A percentile compares a stretch with the other conserved stretches of the same genome.
Evolutionary conservation across 1,284 basidiomycete species (phyloP).

Genomic region (Cutaneotrichosporon arboriforme): DNA sequence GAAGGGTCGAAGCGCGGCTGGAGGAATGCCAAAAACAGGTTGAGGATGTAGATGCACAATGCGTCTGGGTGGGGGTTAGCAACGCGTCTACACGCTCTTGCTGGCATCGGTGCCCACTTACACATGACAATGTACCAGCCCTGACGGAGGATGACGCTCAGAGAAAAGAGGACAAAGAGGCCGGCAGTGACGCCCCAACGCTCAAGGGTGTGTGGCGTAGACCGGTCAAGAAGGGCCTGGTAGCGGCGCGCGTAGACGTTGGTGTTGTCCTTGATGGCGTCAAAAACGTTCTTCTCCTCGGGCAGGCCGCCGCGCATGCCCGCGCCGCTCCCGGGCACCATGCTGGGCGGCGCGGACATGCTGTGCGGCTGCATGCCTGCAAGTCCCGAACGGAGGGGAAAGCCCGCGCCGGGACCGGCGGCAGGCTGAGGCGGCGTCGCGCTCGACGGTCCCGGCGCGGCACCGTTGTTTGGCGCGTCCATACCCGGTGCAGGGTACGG

Average conservation of each 20-base stretch:
- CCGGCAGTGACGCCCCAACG: constrained; percentile 80
- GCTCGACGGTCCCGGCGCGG: not conserved
- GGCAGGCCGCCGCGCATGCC: constrained; percentile 32
- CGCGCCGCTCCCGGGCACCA: constrained; percentile 28
- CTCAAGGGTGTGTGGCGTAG: constrained; percentile 81
- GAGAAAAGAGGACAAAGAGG: constrained; percentile 69
- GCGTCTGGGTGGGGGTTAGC: constrained; percentile 58
- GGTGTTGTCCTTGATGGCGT: constrained; percentile 44
- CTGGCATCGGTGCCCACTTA: constrained; percentile 1
- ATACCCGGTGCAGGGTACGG: constrained; percentile 20
- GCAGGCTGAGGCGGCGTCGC: constrained; percentile 17
- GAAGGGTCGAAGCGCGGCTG: constrained; percentile 80
- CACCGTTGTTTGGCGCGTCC: not conserved
- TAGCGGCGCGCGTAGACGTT: constrained; percentile 49
- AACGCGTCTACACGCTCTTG: not conserved
- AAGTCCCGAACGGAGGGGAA: constrained; percentile 43
- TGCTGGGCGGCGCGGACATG: constrained; percentile 27
- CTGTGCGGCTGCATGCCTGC: constrained; percentile 43
- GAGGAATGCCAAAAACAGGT: constrained; percentile 55
- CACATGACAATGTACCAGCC: constrained; percentile 79
- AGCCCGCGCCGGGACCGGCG: constrained; percentile 45
- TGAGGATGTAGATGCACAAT: constrained; percentile 85
- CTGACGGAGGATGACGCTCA: constrained; percentile 82
- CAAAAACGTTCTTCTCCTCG: constrained; percentile 48
- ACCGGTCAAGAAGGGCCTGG: constrained; percentile 79